Base-by-base conservation (phyloP, 805 yeast genomes). In the Diddensiella santjacobensis region DNA sequence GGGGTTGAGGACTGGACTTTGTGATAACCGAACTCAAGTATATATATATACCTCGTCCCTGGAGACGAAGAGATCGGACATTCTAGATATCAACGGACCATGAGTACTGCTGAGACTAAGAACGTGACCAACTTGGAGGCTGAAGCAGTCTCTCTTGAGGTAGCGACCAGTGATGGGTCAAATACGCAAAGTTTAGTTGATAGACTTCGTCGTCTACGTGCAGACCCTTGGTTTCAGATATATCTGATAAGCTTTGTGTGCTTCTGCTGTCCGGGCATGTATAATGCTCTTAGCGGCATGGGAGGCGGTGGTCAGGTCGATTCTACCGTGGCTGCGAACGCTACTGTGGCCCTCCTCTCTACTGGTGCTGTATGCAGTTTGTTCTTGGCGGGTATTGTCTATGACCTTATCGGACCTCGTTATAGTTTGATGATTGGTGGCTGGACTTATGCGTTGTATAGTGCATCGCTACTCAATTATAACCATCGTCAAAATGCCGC, bases 381-480 rank as follows among this genome's bases (percentile, higher is more conserved):
- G 40, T 58, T 63, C 39, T 40, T 63, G n/a, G 64, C 59, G 3
- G 66, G 63, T 20, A 61, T 63, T 33, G 54, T 61, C 20, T 58
- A 58, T 44, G 58, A 63, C 29, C 48, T 57, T n/a, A 29, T 62
- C 3, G 67, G 67, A 5, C 60, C 66, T 22, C 53, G 62, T 19
- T 39, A 58, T 48, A 48, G 58, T 47, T 66, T 79, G 41, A 66
- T 71, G 50, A 64, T 77, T 51, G 83, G 84, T 40, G 81, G 81
- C 35, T 58, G 72, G 45, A 81, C 82, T 38, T 79, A 79, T 60
- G 71, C 76, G 31, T 58, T 79, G 49, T 79, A 79, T 58, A 71
- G 78, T 39, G 79, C 75, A 20, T 70, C 81, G 20, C 71, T 79
- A 48, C 68, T 79, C 46, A 68, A 73, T 51, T 79, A 66, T 62